Evolutionary conservation across 2,329 filamentous ascomycete genomes (phyloP), one percentile per base, ranked within the genome.

Genomic region (Venturia effusa): DNA sequence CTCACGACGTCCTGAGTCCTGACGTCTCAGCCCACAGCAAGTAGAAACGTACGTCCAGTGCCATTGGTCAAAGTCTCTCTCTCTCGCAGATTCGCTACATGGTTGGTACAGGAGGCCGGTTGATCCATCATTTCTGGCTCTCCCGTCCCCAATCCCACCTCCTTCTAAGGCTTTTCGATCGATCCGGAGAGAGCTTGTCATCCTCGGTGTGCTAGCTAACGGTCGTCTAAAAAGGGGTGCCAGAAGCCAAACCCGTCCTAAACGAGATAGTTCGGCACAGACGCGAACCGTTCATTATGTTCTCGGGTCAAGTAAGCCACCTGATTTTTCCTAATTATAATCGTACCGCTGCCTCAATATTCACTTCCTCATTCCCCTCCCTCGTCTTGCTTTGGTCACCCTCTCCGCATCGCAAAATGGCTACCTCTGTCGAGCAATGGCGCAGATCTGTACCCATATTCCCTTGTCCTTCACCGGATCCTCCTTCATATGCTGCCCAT

Each of bases 261-360:
- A 57, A 57, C 17, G 34, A 57, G 30, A 57, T 34, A 34, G 30
- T 34, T 57, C 27, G 15, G 51, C 51, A 22, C 27, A 17, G 51
- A 32, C 30, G 22, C 30, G 17, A 57, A 55, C 51, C 27, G 27
- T 8, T 24, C 61, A 62, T 17, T 24, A 62, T 62, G 61, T 62
- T 62, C 24, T 34, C 34, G 11, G 59, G 59, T 40, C 59, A 32
- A 39, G 59, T 61, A 61, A 61, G 59, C 59, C 59, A 41, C 41
- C n/a, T n/a, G 3, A 19, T 19, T 57, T 34, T 22, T 57, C 30
- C 34, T 57, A 19, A 22, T 61, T 45, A 61, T 61, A 61, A 61
- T n/a, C 41, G 15, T 41, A 27, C 22, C 24, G n/a, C n/a, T 41
- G 11, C 59, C 59, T 61, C 37, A n/a, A 7, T 34, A 27, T 34